These are phyloP conservation scores for Davidsoniella virescens DNA, from an alignment of 2,329 filamentous ascomycete genomes.

Conservation along the genomic window DNA sequence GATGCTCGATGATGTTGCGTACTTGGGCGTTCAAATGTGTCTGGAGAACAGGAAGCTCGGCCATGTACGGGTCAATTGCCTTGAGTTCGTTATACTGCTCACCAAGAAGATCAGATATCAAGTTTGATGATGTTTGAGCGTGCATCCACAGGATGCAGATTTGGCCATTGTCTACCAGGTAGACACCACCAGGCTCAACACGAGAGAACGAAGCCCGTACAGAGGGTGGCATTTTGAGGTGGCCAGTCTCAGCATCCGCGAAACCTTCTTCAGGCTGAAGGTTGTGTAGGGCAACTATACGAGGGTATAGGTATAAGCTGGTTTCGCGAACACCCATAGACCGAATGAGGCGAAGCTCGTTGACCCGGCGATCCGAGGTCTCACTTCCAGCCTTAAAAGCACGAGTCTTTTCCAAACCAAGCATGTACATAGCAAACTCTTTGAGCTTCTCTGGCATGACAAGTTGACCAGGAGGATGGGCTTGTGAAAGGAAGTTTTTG, in stretches of 20 bases:
- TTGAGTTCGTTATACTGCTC: constrained; percentile 49
- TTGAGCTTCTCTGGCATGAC: constrained; percentile 93
- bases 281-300: constrained; percentile 84
- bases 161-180: constrained; percentile 91
- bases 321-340: constrained; percentile 76
- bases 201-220: constrained; percentile 73
- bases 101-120: constrained; percentile 82
- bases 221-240: constrained; percentile 66
- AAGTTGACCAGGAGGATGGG: constrained; percentile 78
- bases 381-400: constrained; percentile 90
- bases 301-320: constrained; percentile 84
- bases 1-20: constrained; percentile 79
- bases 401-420: constrained; percentile 74
- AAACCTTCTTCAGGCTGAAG: constrained; percentile 79
- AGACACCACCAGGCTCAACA: constrained; percentile 84
- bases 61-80: constrained; percentile 64
- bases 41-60: constrained; percentile 65
- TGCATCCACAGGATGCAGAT: constrained; percentile 86
- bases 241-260: constrained; percentile 68
- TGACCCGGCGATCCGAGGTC: constrained; percentile 73
- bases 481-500: constrained; percentile 71
- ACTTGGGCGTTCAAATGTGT: constrained; percentile 92
- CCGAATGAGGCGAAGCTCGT: constrained; percentile 81
- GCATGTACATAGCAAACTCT: constrained; percentile 91
- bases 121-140: constrained; percentile 76